A percentile compares a stretch with the other conserved stretches of the same genome.
Evolutionary conservation across 257 asterid genomes (phyloP).

Genomic region (Haberlea rhodopensis): DNA sequence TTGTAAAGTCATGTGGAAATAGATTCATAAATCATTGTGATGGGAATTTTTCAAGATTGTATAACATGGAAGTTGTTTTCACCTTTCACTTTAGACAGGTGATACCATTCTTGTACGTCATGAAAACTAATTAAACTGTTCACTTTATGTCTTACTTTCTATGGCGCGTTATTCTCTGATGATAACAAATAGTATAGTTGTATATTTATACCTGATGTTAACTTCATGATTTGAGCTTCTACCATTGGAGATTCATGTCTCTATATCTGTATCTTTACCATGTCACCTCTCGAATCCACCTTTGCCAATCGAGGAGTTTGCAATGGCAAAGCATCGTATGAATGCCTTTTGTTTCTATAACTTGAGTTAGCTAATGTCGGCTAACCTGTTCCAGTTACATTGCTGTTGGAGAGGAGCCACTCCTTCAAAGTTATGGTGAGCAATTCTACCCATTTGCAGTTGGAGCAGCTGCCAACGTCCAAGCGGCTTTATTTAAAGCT

Average conservation of each 20-base stretch:
- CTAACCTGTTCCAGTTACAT: conserved; percentile 47
- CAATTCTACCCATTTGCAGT: conserved; percentile 70
- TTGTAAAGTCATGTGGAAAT: background rate
- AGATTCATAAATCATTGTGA: background rate
- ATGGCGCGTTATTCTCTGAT: too few species aligned
- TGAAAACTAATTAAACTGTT: too few species aligned
- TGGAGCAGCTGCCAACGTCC: conserved; percentile 68
- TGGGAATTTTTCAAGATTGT: background rate
- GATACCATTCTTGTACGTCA: background rate
- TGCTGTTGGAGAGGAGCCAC: conserved; percentile 81
- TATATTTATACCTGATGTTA: conserved; percentile 5
- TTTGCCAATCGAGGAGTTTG: too few species aligned
- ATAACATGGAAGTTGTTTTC: too few species aligned
- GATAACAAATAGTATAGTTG: too few species aligned
- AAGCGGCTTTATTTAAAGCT: conserved; percentile 58
- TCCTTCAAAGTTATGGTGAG: conserved; percentile 50
- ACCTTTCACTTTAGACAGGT: too few species aligned
- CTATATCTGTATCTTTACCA: too few species aligned
- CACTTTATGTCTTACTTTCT: too few species aligned
- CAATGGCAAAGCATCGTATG: background rate
- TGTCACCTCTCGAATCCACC: too few species aligned
- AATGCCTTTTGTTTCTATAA: background rate
- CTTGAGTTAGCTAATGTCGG: conserved; percentile 15
- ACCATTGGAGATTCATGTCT: background rate
- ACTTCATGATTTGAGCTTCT: background rate